phyloP scores from a whole-genome alignment of 208 protist species.

The Spongospora subterranea region DNA sequence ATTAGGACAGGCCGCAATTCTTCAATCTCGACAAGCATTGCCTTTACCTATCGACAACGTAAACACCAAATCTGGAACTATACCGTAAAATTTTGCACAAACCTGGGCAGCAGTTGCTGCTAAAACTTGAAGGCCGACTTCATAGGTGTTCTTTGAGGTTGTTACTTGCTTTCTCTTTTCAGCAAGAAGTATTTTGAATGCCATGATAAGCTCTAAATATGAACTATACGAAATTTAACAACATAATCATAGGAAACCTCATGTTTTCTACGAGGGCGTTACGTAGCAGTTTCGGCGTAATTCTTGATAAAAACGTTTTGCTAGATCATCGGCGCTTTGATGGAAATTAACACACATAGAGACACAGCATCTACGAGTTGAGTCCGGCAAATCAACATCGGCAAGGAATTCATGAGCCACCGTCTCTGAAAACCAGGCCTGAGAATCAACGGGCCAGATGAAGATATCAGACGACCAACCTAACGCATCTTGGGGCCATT shows the following conservation, averaged over 20 bases:
- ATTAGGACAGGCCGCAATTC: conserved; percentile 68
- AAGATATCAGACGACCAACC: conserved; percentile 54
- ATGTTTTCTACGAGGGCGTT: conserved; percentile 84
- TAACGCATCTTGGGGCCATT: conserved; percentile 94
- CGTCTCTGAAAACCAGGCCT: conserved; percentile 50
- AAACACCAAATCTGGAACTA: too few relatives aligned
- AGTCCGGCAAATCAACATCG: conserved; percentile 70
- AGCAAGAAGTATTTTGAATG: conserved; percentile 85
- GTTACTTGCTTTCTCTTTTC: conserved; percentile 84
- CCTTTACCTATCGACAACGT: too few relatives aligned
- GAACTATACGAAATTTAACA: conserved; percentile 56
- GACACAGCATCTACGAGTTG: conserved; percentile 77
- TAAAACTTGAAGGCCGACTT: conserved; percentile 69
- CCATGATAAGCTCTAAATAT: conserved; percentile 90
- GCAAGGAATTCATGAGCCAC: conserved; percentile 64
- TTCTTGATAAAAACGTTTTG: conserved; percentile 83
- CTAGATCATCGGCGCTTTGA: conserved; percentile 83
- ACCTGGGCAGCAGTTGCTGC: conserved; percentile 61
- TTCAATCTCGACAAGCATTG: conserved; percentile 67
- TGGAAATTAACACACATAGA: conserved; percentile 89
- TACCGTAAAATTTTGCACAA: too few relatives aligned
- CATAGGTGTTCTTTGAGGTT: conserved; percentile 38
- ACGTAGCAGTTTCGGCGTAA: conserved; percentile 85
- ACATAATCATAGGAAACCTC: not conserved
- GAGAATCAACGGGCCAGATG: not conserved